A percentile compares a stretch with the other conserved stretches of the same genome.
phyloP scores from a whole-genome alignment of 768 basidiomycete genomes.

The Hygrophorus russula region DNA sequence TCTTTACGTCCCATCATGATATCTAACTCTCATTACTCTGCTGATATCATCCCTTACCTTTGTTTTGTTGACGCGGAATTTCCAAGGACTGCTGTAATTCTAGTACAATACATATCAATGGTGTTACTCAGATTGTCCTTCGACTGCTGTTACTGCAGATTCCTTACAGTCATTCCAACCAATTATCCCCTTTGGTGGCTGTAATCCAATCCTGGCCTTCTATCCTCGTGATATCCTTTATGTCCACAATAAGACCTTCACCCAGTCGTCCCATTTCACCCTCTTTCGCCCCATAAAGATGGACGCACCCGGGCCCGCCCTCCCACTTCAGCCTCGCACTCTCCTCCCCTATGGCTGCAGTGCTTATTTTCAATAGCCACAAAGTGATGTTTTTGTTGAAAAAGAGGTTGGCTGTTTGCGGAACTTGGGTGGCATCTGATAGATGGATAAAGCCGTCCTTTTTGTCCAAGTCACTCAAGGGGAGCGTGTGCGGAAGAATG shows the following conservation, averaged over 20 bases:
- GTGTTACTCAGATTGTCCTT: too few species aligned
- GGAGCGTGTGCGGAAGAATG: conserved; percentile 23
- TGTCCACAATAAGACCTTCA: background rate
- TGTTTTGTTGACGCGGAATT: conserved; percentile 1
- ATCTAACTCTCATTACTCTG: background rate
- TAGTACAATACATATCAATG: too few species aligned
- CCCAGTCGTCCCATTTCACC: background rate
- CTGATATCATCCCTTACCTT: conserved; percentile 7
- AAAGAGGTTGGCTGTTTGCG: conserved; percentile 26
- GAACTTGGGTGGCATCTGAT: conserved; percentile 26
- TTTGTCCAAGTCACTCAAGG: conserved; percentile 26
- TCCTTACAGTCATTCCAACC: too few species aligned
- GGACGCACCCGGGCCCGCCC: conserved; percentile 1
- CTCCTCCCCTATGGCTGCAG: background rate
- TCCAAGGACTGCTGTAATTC: background rate
- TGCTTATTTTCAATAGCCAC: conserved; percentile 2
- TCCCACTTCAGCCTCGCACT: background rate
- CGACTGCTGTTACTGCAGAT: too few species aligned
- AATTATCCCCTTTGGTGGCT: background rate
- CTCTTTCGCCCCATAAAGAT: background rate
- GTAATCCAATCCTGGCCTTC: background rate
- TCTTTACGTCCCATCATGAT: conserved; percentile 1
- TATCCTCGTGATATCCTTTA: background rate
- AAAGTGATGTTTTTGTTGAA: conserved; percentile 14
- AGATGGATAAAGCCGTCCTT: conserved; percentile 38